Evolutionary conservation across 805 yeast species (phyloP), one percentile per base, ranked within the genome.

Genomic region (Zygotorulaspora florentina): DNA sequence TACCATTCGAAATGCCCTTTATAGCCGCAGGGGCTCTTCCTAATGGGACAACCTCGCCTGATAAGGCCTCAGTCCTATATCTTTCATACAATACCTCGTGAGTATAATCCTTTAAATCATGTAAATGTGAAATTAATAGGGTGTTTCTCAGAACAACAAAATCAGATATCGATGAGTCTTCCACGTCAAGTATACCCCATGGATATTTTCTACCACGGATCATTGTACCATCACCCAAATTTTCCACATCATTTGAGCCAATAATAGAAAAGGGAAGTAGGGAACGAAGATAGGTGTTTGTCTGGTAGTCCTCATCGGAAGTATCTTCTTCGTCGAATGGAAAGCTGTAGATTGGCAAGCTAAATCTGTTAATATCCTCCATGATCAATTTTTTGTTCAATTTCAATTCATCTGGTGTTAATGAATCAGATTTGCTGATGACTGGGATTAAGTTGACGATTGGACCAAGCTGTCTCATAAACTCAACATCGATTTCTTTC

Each of bases 361-460:
- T 73, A 66, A 82, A 76, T 61, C 75, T 72, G 57, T 78, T 79
- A 57, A 89, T 79, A 65, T 90, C 96, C 66, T 85, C 89, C 65
- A 74, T 72, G 43, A 86, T 82, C 59, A 88, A 73, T 56, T 72
- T 74, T 63, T 89, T 89, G 70, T 88, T 88, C 51, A 80, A 66
- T 54, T 74, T 74, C 52, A 88, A 69, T 70, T 89, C 97, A 46
- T 80, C 85, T 53, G 78, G 82, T 9, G 95, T 85, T 57, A 89
- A 73, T 15, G 95, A 82, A 66, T 89, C 97, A 16, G 93, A 77
- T 67, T 89, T 89, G 59, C 90, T 80, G 56, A 89, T 80, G 43
- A 89, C 79, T 12, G 97, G 97, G 48, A 89, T 80, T 61, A 89
- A 77, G 62, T 89, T 89, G 47, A 84, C 95, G 57, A 87, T 80